Evolutionary conservation across 208 protist genomes (phyloP), one percentile per base, ranked within the genome.

Genomic region (Trypanosomatidae sp.): DNA sequence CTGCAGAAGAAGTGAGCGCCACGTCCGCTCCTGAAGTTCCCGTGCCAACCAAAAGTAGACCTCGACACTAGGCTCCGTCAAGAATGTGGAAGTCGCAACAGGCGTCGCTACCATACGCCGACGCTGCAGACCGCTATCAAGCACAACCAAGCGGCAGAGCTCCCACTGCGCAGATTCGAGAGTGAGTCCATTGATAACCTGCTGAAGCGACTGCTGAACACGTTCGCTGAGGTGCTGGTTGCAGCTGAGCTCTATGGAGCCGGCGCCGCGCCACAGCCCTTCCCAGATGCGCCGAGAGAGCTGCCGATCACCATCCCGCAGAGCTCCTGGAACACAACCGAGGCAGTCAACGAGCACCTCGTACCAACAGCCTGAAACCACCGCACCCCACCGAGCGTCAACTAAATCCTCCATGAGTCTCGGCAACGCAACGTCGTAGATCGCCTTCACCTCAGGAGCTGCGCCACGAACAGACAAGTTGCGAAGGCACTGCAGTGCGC

Each of bases 211-310:
- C 6, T 19, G 47, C 43, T 72, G 70, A n/a, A 12, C 58, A 22
- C 30, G 25, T 25, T 69, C 47, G 15, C 8, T 39, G 30, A 72
- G 13, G 44, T 60, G 36, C 33, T 76, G 65, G 52, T 39, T 69
- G 19, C 17, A 41, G 62, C 41, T 59, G 25, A 62, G 55, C 22
- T 76, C 76, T 3, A 52, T n/a, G 2, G 71, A 62, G 41, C 58
- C 47, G 33, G 65, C 69, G 44, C 76, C 30, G 46, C 66, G 76
- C 76, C 76, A 80, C 56, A 80, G 30, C 13, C 70, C 71, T 33
- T 80, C 76, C 76, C 76, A 80, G 2, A 80, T n/a, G 17, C 70
- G 69, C 44, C 76, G 55, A 30, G 65, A 43, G 19, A 73, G 43
- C 64, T 69, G 65, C 58, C 59, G 39, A 30, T 49, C 66, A 6